Base-by-base conservation (phyloP, 2,329 filamentous ascomycete genomes). In the Claviceps citrina region DNA sequence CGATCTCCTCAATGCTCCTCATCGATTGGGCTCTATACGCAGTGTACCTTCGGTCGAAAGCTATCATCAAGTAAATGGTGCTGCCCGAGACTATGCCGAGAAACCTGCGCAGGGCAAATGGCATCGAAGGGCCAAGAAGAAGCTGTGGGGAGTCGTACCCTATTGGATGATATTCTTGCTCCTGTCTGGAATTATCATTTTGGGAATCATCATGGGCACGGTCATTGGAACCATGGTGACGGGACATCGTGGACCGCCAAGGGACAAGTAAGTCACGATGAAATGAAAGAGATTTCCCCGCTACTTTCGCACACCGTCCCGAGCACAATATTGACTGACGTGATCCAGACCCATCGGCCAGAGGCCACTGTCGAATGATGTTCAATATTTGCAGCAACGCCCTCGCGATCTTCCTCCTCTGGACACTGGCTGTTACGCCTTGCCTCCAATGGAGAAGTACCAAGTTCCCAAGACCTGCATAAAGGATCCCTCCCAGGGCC, bases 141-240 rank as follows among this genome's bases (percentile, higher is more conserved):
- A 69, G 46, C 51, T 76, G 4, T 76, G 70, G 51, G 71, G 72
- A 5, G 63, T 78, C 16, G 59, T 80, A 16, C 76, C 76, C 0
- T 70, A 71, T 43, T 80, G 76, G 76, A 73, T 70, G 1, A 63
- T 79, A 24, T 65, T 65, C 34, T 53, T 79, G 10, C 54, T 70
- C 2, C 50, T 63, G 0, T 54, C 67, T 2, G 63, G 65, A 3
- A 50, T 76, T 16, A 46, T 76, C 8, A 49, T 78, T 26, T 60
- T 77, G 54, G 68, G 67, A 13, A 56, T 70, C 7, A 61, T 79
- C 2, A 61, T 78, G 46, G 74, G 71, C 19, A 66, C 73, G 16
- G 70, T 78, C 9, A 61, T 53, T 10, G 52, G 51, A 3, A 51
- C 48, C 9, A 42, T 54, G 7, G 41, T 54, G 10, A 35, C 44